Evolutionary conservation across 305 asterid species (phyloP).

Genomic region (Rubia peregrina): DNA sequence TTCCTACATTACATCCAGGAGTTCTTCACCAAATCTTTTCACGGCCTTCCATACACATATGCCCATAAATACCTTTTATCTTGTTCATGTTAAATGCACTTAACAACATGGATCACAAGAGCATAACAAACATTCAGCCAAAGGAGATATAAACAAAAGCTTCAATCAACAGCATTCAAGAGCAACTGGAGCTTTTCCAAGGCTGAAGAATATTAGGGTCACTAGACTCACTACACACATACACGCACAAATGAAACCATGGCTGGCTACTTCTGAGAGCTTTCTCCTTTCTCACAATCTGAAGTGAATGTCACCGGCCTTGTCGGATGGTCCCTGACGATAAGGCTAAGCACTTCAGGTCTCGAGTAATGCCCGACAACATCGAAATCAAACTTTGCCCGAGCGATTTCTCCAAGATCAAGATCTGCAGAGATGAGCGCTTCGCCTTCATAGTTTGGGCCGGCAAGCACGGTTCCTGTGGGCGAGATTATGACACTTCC

Average conservation of each 20-base stretch:
- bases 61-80: too few relatives aligned
- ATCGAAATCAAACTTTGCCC: constrained; percentile 92
- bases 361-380: constrained; percentile 94
- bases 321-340: constrained; percentile 74
- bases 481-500: constrained; percentile 96
- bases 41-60: too few relatives aligned
- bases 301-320: constrained; percentile 66
- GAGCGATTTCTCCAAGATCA: constrained; percentile 82
- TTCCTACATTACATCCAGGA: too few relatives aligned
- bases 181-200: too few relatives aligned
- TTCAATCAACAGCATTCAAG: neutral
- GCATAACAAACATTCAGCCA: neutral
- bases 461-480: constrained; percentile 74
- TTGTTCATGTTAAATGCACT: too few relatives aligned
- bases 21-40: too few relatives aligned
- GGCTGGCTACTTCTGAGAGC: constrained; percentile 28
- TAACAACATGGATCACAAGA: neutral
- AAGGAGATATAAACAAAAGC: neutral
- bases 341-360: constrained; percentile 75
- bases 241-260: neutral
- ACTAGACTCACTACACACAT: neutral
- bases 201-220: too few relatives aligned
- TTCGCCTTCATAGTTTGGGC: constrained; percentile 86
- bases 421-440: constrained; percentile 94
- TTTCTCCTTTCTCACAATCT: constrained; percentile 40